A percentile compares a stretch with the other conserved stretches of the same genome.
These are phyloP conservation scores for Cystobasidium slooffiae DNA, from an alignment of 1,284 basidiomycete genomes.

Conservation along the genomic window DNA sequence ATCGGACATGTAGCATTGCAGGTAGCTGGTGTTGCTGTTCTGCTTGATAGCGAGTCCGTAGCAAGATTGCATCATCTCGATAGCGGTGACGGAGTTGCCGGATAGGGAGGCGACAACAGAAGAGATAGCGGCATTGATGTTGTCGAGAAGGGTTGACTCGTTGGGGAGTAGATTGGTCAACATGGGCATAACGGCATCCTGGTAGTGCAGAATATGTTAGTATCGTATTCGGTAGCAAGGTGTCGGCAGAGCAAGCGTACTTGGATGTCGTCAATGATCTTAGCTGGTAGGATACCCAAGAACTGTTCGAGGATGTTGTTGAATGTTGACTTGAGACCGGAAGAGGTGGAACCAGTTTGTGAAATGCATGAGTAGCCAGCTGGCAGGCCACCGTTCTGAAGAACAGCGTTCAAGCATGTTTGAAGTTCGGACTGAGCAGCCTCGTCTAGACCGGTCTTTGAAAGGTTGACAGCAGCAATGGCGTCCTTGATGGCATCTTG, in stretches of 20 bases:
- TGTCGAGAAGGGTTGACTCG: constrained; percentile 46
- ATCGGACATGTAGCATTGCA: constrained; percentile 49
- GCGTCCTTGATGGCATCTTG: constrained; percentile 49
- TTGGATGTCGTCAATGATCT: constrained; percentile 46
- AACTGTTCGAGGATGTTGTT: constrained; percentile 52
- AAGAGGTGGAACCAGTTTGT: constrained; percentile 42
- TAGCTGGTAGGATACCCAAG: constrained; percentile 51
- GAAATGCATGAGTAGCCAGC: constrained; percentile 50
- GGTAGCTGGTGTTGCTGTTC: constrained; percentile 47
- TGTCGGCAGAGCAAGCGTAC: neutral
- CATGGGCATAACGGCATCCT: constrained; percentile 49
- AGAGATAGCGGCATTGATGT: constrained; percentile 50
- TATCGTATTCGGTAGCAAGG: neutral
- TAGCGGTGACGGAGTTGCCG: constrained; percentile 49
- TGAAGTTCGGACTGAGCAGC: constrained; percentile 46
- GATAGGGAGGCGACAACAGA: constrained; percentile 49
- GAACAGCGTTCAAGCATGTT: constrained; percentile 46
- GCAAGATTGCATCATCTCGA: constrained; percentile 45
- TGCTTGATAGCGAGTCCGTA: constrained; percentile 48
- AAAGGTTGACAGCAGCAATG: constrained; percentile 49
- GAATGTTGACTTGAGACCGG: constrained; percentile 46
- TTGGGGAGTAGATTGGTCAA: constrained; percentile 48
- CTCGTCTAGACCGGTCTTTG: constrained; percentile 42
- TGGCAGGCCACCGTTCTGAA: constrained; percentile 49
- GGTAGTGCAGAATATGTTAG: neutral